A percentile compares a stretch with the other conserved stretches of the same genome.
Conservation (phyloP, 192 early-diverging fungal genomes). For the Physocladia obscura region DNA sequence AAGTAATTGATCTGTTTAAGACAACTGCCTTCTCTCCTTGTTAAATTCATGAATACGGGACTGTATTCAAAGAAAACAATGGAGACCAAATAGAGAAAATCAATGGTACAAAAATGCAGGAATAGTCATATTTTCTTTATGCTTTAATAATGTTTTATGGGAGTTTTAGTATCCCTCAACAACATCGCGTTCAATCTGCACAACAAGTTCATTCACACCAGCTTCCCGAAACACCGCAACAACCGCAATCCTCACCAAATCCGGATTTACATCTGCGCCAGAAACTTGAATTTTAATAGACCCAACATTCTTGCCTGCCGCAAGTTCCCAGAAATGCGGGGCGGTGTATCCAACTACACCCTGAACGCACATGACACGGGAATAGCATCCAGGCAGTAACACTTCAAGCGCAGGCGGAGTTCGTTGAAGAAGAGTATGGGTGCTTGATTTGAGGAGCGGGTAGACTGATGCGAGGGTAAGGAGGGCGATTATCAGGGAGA, state of each 20-base stretch:
- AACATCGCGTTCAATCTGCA: constrained; percentile 46
- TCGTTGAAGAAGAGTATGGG: constrained; percentile 44
- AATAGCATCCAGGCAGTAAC: constrained; percentile 27
- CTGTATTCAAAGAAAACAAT: too few relatives aligned
- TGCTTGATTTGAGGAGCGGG: constrained; percentile 77
- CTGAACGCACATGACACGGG: constrained; percentile 31
- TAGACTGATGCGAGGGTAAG: constrained; percentile 84
- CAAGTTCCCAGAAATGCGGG: constrained; percentile 55
- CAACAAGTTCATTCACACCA: constrained; percentile 40
- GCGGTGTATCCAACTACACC: constrained; percentile 42
- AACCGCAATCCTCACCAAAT: constrained; percentile 34
- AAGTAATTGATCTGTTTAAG: too few relatives aligned
- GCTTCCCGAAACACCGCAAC: constrained; percentile 34
- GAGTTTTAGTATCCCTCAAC: constrained; percentile 21
- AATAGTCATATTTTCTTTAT: too few relatives aligned
- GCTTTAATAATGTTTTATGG: too few relatives aligned
- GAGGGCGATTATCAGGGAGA: constrained; percentile 86
- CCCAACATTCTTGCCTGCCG: constrained; percentile 40
- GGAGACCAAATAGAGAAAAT: too few relatives aligned
- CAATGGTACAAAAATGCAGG: too few relatives aligned
- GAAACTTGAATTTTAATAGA: constrained; percentile 42
- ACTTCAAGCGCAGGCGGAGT: constrained; percentile 30
- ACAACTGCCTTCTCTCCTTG: too few relatives aligned
- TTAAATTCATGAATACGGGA: too few relatives aligned
- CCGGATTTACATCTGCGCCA: constrained; percentile 22